These are phyloP conservation scores for Russula abietina DNA, from an alignment of 768 basidiomycete genomes.

Conservation along the genomic window DNA sequence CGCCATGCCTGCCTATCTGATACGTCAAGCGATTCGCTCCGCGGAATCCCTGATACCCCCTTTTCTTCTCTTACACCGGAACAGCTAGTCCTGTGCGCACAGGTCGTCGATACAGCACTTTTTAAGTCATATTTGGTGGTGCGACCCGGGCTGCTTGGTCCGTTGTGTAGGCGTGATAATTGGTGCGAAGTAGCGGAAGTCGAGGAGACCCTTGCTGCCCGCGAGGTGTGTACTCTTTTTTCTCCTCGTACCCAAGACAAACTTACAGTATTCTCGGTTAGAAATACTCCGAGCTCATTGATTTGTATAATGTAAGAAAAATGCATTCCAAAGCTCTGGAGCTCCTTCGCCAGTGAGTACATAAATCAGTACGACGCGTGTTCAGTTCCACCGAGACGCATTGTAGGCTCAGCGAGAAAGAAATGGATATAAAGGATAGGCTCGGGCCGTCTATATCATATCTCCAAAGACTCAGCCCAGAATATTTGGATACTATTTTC, in stretches of 20 bases:
- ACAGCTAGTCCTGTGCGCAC: slow-evolving; percentile 81
- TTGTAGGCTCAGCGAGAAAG: slow-evolving; percentile 68
- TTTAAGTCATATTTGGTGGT: slow-evolving; percentile 89
- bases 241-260: background rate
- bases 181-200: slow-evolving; percentile 97
- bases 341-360: slow-evolving; percentile 76
- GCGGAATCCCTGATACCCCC: slow-evolving; percentile 70
- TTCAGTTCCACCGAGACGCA: background rate
- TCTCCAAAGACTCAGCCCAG: slow-evolving; percentile 82
- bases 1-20: slow-evolving; percentile 65
- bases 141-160: slow-evolving; percentile 72
- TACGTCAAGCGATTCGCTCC: slow-evolving; percentile 66
- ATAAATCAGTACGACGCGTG: background rate
- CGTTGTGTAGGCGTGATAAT: slow-evolving; percentile 84
- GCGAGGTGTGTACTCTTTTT: slow-evolving; percentile 51
- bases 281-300: slow-evolving; percentile 90
- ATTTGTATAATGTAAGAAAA: slow-evolving; percentile 89
- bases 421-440: slow-evolving; percentile 72
- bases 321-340: slow-evolving; percentile 88
- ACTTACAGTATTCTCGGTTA: slow-evolving; percentile 31
- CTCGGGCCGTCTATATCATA: slow-evolving; percentile 81
- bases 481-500: slow-evolving; percentile 77
- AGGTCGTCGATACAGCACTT: slow-evolving; percentile 91
- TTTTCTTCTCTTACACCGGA: slow-evolving; percentile 69
- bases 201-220: slow-evolving; percentile 74